Evolutionary conservation across 768 basidiomycete genomes (phyloP).

Genomic region (Cystobasidium ongulense): DNA sequence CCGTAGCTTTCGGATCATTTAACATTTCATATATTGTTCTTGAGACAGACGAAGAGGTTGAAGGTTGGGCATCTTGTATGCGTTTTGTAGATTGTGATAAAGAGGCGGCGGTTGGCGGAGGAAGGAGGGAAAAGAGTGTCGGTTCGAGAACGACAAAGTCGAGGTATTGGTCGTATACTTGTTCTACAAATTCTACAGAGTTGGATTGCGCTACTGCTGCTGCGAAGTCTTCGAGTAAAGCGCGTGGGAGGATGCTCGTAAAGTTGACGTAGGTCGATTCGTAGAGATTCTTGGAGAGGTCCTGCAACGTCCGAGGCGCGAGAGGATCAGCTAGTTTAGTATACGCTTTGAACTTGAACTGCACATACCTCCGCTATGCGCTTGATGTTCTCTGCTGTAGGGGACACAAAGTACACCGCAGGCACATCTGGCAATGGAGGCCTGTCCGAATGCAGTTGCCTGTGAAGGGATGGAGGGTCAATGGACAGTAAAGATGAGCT

Average conservation of each 20-base stretch:
- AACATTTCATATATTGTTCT: conserved; percentile 67
- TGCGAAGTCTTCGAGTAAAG: conserved; percentile 87
- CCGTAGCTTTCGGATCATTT: conserved; percentile 81
- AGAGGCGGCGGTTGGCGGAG: conserved; percentile 48
- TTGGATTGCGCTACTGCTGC: conserved; percentile 75
- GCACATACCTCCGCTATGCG: conserved; percentile 65
- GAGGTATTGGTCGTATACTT: conserved; percentile 93
- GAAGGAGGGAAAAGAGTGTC: conserved; percentile 80
- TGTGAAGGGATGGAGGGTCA: conserved; percentile 44
- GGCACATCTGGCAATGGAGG: conserved; percentile 91
- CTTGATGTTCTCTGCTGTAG: conserved; percentile 72
- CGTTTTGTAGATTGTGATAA: conserved; percentile 46
- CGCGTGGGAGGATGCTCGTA: conserved; percentile 78
- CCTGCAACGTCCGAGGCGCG: conserved; percentile 46
- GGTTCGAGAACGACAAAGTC: conserved; percentile 91
- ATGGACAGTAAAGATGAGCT: neutral
- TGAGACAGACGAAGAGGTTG: neutral
- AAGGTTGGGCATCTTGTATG: neutral
- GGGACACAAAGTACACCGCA: conserved; percentile 90
- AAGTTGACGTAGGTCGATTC: conserved; percentile 92
- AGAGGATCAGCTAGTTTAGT: neutral
- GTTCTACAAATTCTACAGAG: conserved; percentile 54
- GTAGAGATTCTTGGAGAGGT: conserved; percentile 79
- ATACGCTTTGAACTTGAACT: neutral
- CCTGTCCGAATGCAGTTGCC: conserved; percentile 80